Evolutionary conservation across 129 eudicot genomes (phyloP), one percentile per base, ranked within the genome.

Genomic region (Lonicera japonica): DNA sequence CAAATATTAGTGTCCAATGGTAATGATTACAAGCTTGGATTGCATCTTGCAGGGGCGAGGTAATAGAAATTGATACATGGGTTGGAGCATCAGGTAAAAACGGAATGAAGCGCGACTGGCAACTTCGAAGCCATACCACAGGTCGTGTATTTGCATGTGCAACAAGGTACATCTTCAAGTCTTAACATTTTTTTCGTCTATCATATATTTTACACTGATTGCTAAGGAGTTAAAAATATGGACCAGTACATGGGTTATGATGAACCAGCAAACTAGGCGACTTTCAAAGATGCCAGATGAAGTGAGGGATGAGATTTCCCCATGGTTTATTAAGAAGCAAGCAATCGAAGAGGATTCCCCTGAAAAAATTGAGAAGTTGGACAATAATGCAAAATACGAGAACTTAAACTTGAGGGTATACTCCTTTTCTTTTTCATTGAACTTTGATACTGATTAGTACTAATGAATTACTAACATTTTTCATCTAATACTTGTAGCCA

Each of bases 31-130:
- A 43, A 43, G 16, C 50, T 2, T 43, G 14, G 16, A 10, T 8
- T 1, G 16, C 23, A 29, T 46, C 19, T 25, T 69, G 68, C 61
- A 84, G 96, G 94, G 94, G 94, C 25, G 96, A 88, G 70, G 79
- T 88, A 11, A 59, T 81, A 59, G 89, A 88, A 66, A 82, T 88
- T 15, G 96, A 88, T 69, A 88, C 96, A 48, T 88, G 96, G 96
- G 96, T 88, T 34, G 84, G 84, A 58, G 96, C 89, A 1, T 88
- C 96, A 4, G 96, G 96, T 25, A 88, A 88, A 76, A 84, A 88
- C 40, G 94, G 96, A 36, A 88, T 88, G 94, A 54, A 86, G 60
- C 80, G 94, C 23, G 96, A 84, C 58, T 88, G 96, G 94, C 83
- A 70, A 55, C 75, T 88, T 50, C 68, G 81, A 63, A 70, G 89